These are phyloP conservation scores for Paramecium octaurelia DNA, from an alignment of 73 alveolate genomes.

Conservation along the genomic window DNA sequence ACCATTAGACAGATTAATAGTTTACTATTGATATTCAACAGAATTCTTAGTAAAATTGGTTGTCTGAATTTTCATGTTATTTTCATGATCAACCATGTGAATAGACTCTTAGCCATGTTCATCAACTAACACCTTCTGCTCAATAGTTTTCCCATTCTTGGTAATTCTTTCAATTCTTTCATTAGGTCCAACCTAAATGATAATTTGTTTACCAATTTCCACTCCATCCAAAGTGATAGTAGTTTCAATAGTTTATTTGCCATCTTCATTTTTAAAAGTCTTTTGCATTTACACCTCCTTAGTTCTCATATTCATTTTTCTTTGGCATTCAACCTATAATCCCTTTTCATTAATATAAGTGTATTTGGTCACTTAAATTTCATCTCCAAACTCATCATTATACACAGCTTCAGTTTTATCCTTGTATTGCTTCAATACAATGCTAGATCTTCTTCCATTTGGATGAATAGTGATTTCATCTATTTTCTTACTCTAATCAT, in stretches of 20 bases:
- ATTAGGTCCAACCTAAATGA: neutral
- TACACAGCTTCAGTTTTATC: constrained; percentile 7
- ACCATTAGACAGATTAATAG: constrained; percentile 25
- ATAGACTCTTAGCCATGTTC: neutral
- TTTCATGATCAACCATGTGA: neutral
- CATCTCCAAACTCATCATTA: constrained; percentile 46
- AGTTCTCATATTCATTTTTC: constrained; percentile 26
- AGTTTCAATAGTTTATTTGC: constrained; percentile 28
- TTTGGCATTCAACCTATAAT: neutral
- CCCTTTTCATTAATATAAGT: constrained; percentile 33
- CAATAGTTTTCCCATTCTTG: neutral
- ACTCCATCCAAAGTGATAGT: neutral
- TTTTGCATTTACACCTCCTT: neutral
- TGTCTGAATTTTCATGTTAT: neutral
- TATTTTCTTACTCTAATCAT: neutral
- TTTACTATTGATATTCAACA: constrained; percentile 21
- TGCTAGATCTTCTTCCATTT: constrained; percentile 4
- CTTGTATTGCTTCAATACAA: neutral
- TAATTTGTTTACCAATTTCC: neutral
- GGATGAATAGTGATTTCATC: neutral
- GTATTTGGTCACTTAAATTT: constrained; percentile 6
- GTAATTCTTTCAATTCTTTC: constrained; percentile 40
- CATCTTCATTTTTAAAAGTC: constrained; percentile 11
- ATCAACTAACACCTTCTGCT: neutral
- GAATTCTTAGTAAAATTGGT: constrained; percentile 18